Percentiles rank a stretch among this genome's conserved stretches.
phyloP scores from a whole-genome alignment of 129 eudicot genomes.

The Chrysanthemum makinoi region DNA sequence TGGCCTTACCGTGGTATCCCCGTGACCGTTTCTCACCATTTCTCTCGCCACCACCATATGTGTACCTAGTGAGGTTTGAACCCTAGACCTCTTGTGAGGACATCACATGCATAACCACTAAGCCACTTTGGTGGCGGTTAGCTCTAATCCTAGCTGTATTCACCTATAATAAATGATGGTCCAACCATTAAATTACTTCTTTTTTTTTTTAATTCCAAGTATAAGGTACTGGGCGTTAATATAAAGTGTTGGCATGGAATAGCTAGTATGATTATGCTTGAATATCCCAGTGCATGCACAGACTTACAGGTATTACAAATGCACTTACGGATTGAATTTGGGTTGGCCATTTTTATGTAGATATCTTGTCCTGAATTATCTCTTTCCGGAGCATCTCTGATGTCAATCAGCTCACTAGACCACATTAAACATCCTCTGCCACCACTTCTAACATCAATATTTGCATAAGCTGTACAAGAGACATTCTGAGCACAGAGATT shows the following conservation, averaged over 20 bases:
- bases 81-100: too few relatives aligned
- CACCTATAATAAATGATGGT: neutral
- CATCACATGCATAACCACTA: too few relatives aligned
- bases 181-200: neutral
- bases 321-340: constrained; percentile 22
- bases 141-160: neutral
- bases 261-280: neutral
- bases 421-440: constrained; percentile 40
- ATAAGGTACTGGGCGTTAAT: neutral
- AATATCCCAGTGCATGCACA: neutral
- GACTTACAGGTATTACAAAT: constrained; percentile 1
- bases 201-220: neutral
- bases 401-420: constrained; percentile 32
- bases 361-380: constrained; percentile 39
- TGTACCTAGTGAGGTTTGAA: too few relatives aligned
- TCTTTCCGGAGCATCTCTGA: constrained; percentile 1
- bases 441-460: constrained; percentile 19
- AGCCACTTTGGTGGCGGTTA: too few relatives aligned
- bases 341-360: constrained; percentile 28
- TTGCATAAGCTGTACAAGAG: constrained; percentile 45
- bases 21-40: too few relatives aligned
- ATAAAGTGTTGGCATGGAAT: neutral
- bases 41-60: too few relatives aligned
- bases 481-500: constrained; percentile 13
- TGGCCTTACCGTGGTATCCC: too few relatives aligned